Evolutionary conservation across 2,329 filamentous ascomycete species (phyloP).

Genomic region (Penicillium capsulatum): DNA sequence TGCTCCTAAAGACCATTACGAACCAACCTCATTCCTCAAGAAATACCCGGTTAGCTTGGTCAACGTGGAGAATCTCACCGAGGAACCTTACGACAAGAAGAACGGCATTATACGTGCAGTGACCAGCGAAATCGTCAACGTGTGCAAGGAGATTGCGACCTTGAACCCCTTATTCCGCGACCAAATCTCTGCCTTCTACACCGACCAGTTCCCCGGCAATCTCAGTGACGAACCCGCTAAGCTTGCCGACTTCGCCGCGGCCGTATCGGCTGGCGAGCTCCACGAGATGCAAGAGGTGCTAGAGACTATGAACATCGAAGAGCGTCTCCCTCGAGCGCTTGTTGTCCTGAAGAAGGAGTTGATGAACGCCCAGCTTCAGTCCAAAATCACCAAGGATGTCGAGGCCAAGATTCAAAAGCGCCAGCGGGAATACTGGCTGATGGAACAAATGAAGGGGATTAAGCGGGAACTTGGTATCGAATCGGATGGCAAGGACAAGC

Average conservation of each 20-base stretch:
- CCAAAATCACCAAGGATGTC: conserved; percentile 96
- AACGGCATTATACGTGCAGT: conserved; percentile 84
- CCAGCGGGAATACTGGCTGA: conserved; percentile 95
- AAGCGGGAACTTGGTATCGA: conserved; percentile 92
- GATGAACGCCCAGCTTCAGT: conserved; percentile 95
- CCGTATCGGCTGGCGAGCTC: conserved; percentile 90
- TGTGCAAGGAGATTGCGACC: conserved; percentile 93
- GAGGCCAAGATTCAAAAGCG: conserved; percentile 96
- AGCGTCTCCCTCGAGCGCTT: conserved; percentile 84
- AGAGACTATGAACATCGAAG: conserved; percentile 82
- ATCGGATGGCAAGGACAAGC: conserved; percentile 95
- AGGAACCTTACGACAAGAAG: conserved; percentile 86
- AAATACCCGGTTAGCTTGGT: conserved; percentile 91
- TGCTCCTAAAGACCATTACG: conserved; percentile 59
- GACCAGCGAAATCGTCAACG: conserved; percentile 96
- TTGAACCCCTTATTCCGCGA: conserved; percentile 95
- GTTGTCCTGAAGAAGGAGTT: conserved; percentile 95
- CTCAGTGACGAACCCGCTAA: conserved; percentile 93
- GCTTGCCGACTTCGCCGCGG: conserved; percentile 92
- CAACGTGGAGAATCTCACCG: conserved; percentile 86
- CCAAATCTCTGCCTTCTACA: conserved; percentile 94
- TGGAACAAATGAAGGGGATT: conserved; percentile 99
- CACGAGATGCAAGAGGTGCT: conserved; percentile 89
- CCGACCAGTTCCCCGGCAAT: conserved; percentile 90
- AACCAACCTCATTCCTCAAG: conserved; percentile 84